Conservation (phyloP, 305 asterid genomes). For the Petunia hybrid region DNA sequence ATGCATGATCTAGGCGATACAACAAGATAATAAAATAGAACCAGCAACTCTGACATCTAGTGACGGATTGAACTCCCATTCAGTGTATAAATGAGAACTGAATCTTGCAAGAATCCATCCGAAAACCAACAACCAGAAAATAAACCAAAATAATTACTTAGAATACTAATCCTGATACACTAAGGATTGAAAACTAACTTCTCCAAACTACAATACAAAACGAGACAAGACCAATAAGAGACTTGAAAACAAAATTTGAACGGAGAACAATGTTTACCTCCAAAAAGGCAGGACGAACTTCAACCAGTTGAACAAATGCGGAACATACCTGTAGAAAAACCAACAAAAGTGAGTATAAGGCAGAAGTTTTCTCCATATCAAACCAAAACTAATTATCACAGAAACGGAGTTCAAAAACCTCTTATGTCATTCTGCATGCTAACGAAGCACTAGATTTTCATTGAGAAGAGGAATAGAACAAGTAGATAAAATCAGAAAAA, state of each 20-base stretch:
- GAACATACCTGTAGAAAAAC: constrained; percentile 79
- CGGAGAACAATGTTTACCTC: constrained; percentile 52
- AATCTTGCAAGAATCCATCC: not conserved
- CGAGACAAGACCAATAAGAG: no score
- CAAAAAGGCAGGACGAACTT: constrained; percentile 78
- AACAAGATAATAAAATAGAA: not conserved
- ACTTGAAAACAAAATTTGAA: not conserved
- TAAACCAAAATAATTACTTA: not conserved
- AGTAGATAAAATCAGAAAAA: no score
- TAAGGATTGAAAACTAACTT: no score
- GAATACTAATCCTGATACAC: no score
- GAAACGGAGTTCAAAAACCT: not conserved
- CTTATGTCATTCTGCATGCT: no score
- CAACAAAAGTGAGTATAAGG: constrained; percentile 28
- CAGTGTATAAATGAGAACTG: not conserved
- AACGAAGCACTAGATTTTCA: no score
- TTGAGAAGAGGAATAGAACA: no score
- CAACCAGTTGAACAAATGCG: constrained; percentile 96
- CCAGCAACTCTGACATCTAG: not conserved
- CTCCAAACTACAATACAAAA: no score
- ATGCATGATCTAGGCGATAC: not conserved
- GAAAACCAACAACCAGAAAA: not conserved
- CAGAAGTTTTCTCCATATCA: not conserved
- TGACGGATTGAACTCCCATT: not conserved
- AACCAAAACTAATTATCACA: not conserved